A percentile compares a stretch with the other conserved stretches of the same genome.
Conservation (phyloP, 768 basidiomycete species). For the Pisolithus marmoratus region DNA sequence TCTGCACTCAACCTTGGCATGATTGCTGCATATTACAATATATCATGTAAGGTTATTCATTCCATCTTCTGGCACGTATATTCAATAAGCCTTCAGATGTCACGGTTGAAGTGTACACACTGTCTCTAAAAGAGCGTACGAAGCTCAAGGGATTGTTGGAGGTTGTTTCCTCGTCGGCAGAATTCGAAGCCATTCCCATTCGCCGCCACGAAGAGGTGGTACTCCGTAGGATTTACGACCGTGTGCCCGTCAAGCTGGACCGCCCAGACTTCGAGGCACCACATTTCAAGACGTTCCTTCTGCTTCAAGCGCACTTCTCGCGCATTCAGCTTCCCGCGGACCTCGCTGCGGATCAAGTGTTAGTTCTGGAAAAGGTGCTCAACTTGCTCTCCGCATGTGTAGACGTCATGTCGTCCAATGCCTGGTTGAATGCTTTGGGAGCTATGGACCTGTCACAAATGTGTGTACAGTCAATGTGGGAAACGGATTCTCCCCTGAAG, state of each 20-base stretch:
- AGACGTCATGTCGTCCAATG: constrained; percentile 97
- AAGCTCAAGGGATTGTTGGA: constrained; percentile 96
- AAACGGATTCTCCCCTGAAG: constrained; percentile 89
- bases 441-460: constrained; percentile 99
- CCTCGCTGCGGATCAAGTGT: constrained; percentile 83
- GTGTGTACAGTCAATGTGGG: constrained; percentile 98
- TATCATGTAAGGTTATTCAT: constrained; percentile 58
- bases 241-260: constrained; percentile 92
- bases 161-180: constrained; percentile 94
- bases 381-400: constrained; percentile 92
- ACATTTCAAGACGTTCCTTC: constrained; percentile 96
- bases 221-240: constrained; percentile 88
- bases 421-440: constrained; percentile 88
- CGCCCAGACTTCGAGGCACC: constrained; percentile 84
- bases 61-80: not conserved
- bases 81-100: constrained; percentile 52
- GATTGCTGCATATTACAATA: constrained; percentile 97
- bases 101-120: constrained; percentile 93
- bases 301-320: constrained; percentile 95
- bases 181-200: constrained; percentile 93
- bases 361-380: constrained; percentile 86
- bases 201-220: constrained; percentile 87
- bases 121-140: constrained; percentile 92
- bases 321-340: constrained; percentile 90
- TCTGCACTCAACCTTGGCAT: constrained; percentile 92